phyloP scores from a whole-genome alignment of 2,329 filamentous ascomycete genomes.

The Fusarium musae region DNA sequence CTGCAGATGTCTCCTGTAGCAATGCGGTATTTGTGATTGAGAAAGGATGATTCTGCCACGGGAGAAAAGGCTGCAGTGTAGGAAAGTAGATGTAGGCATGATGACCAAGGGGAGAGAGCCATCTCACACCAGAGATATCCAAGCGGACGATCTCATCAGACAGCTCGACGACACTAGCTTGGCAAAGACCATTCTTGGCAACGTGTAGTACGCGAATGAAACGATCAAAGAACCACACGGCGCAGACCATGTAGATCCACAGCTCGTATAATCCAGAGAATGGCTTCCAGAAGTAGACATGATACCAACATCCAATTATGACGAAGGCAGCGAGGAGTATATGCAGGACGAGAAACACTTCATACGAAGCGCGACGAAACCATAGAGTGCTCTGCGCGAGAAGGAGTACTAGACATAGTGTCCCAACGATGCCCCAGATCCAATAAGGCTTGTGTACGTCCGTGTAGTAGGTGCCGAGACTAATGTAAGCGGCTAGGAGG shows the following conservation, averaged over 20 bases:
- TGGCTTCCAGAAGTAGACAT: neutral
- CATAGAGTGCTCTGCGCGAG: neutral
- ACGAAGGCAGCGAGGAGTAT: neutral
- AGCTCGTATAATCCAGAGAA: neutral
- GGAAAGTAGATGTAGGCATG: neutral
- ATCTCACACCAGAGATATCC: neutral
- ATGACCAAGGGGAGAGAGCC: neutral
- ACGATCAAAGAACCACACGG: neutral
- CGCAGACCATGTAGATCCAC: neutral
- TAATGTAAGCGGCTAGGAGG: neutral
- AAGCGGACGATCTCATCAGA: neutral
- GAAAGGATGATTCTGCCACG: neutral
- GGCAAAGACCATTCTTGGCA: fast-evolving
- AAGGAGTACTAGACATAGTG: fast-evolving
- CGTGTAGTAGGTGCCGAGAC: fast-evolving
- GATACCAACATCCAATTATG: neutral
- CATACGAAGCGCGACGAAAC: neutral
- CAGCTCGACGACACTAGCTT: fast-evolving
- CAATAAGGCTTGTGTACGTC: neutral
- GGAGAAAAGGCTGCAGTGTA: neutral
- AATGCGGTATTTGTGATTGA: neutral
- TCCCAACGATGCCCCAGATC: neutral
- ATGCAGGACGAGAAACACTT: neutral
- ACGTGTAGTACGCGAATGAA: neutral
- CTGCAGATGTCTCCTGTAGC: neutral